These are phyloP conservation scores for Vigna radiata DNA, from an alignment of 306 rosid genomes.

Conservation along the genomic window DNA sequence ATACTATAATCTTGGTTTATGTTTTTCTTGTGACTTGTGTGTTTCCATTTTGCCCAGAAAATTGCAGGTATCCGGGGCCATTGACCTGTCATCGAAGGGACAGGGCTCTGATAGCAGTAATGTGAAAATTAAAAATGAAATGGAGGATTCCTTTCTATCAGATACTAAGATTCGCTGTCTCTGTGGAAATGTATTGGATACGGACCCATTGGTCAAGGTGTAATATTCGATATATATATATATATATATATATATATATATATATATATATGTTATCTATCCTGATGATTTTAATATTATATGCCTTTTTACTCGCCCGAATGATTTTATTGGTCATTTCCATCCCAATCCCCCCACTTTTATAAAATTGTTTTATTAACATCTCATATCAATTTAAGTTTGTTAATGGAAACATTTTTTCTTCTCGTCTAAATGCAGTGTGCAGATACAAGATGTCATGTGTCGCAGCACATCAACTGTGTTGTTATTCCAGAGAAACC, in stretches of 20 bases:
- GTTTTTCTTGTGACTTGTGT: slow-evolving; percentile 14
- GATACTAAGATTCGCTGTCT: slow-evolving; percentile 82
- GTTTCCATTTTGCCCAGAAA: slow-evolving; percentile 58
- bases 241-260: too few relatives aligned
- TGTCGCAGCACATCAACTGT: slow-evolving; percentile 89
- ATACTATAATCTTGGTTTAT: slow-evolving; percentile 20
- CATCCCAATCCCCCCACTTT: neutral
- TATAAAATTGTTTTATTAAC: neutral
- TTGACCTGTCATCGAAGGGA: slow-evolving; percentile 85
- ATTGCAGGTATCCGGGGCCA: slow-evolving; percentile 84
- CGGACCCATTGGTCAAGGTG: slow-evolving; percentile 88
- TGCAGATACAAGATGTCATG: slow-evolving; percentile 80
- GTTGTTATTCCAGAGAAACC: slow-evolving; percentile 88
- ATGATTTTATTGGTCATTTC: slow-evolving; percentile 19
- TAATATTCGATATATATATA: slow-evolving; percentile 16
- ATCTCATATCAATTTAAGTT: slow-evolving; percentile 23
- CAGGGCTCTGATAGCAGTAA: slow-evolving; percentile 82
- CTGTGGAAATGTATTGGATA: slow-evolving; percentile 77
- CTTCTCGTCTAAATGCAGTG: slow-evolving; percentile 67
- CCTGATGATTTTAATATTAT: neutral
- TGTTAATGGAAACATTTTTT: slow-evolving; percentile 7
- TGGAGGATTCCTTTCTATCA: slow-evolving; percentile 66
- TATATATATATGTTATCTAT: slow-evolving; percentile 23
- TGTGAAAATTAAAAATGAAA: slow-evolving; percentile 76
- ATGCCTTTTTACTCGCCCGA: slow-evolving; percentile 15